These are phyloP conservation scores for Podaxis sp. DNA, from an alignment of 768 basidiomycete genomes.

Conservation along the genomic window DNA sequence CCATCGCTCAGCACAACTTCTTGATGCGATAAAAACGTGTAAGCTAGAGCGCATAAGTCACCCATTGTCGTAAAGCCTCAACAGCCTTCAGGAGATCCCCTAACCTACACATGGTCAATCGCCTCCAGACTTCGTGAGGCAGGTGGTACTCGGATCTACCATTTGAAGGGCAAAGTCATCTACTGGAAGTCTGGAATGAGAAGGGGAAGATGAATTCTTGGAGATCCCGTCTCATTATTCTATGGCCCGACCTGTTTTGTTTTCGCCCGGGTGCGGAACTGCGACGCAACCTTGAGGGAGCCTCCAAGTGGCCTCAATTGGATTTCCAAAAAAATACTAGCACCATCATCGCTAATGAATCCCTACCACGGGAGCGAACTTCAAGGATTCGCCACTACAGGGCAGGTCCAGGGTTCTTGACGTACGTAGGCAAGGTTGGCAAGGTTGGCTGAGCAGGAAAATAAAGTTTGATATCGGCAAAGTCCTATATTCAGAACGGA, in stretches of 20 bases:
- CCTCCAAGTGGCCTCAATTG: neutral
- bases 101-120: neutral
- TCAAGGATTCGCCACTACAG: neutral
- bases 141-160: neutral
- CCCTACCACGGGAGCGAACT: neutral
- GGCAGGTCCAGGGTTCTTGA: neutral
- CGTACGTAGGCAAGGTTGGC: neutral
- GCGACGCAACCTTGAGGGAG: neutral
- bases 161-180: neutral
- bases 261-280: neutral
- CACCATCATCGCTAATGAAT: neutral
- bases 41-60: neutral
- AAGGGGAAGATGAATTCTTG: neutral
- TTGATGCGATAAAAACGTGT: slow-evolving; percentile 1
- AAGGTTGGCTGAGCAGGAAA: slow-evolving; percentile 2
- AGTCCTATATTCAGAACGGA: neutral
- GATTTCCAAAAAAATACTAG: neutral
- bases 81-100: neutral
- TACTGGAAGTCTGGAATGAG: neutral
- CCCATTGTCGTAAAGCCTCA: neutral
- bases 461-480: slow-evolving; percentile 12
- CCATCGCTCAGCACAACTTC: neutral
- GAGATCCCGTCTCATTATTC: neutral
- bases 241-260: neutral
- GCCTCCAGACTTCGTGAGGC: neutral